Conservation (phyloP, 306 rosid genomes). For the Cucumis hystrix region DNA sequence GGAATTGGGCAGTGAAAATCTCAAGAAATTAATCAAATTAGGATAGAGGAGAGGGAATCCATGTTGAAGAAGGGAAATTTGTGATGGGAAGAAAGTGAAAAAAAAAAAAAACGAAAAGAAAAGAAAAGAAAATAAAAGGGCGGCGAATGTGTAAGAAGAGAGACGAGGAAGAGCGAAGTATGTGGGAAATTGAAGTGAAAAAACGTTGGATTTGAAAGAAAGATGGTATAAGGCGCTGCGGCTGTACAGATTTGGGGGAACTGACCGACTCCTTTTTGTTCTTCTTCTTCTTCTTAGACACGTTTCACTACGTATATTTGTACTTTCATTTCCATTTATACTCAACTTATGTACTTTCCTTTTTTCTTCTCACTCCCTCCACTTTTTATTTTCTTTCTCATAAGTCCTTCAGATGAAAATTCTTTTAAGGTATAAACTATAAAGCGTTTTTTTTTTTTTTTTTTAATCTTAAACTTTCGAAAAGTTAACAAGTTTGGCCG, state of each 20-base stretch:
- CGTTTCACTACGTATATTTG: background rate
- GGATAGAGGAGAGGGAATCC: background rate
- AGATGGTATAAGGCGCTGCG: background rate
- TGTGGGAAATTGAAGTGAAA: background rate
- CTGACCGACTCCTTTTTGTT: background rate
- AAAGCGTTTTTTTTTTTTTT: too few species aligned
- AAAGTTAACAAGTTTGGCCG: too few species aligned
- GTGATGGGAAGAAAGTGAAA: background rate
- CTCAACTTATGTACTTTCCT: background rate
- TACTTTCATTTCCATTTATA: background rate
- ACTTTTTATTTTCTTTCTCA: too few species aligned
- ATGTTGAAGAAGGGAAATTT: background rate
- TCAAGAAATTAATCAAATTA: background rate
- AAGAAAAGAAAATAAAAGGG: background rate
- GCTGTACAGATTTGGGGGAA: background rate
- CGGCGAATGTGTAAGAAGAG: background rate
- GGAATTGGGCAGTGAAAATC: background rate
- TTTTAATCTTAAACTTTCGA: too few species aligned
- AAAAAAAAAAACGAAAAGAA: background rate
- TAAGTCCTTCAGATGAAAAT: too few species aligned
- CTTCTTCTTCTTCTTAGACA: background rate
- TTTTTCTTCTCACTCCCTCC: too few species aligned
- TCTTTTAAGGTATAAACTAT: too few species aligned
- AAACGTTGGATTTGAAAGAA: background rate
- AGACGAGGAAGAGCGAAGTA: background rate